Evolutionary conservation across 768 basidiomycete species (phyloP), one percentile per base, ranked within the genome.

Genomic region (Panaeolus papilionaceus): DNA sequence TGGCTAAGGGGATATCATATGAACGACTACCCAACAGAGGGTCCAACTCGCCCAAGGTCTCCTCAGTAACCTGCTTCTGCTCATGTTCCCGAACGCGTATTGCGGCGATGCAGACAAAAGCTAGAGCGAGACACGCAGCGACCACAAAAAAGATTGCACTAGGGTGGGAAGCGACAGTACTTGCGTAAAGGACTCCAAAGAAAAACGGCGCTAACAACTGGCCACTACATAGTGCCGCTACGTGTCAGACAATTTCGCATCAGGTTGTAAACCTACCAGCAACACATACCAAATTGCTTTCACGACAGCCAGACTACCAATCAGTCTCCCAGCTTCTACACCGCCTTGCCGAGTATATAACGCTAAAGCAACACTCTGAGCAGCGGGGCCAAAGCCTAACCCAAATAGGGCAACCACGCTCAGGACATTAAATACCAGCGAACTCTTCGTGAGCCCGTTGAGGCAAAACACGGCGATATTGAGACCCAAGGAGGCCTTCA

Each of bases 251-350:
- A 14, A 10, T 33, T 33, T 33, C 2, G 39, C 9, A 40, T 10
- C 9, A 40, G 9, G 39, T 16, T 16, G 18, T 18, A 44, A 44
- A 44, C 14, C 10, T 33, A 23, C 23, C 23, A 11, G 18, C 14
- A 16, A 44, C 14, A 44, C 16, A 12, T 16, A 90, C 88, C 88
- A 82, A 10, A 94, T 73, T 5, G 91, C 88, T 68, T 91, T 86
- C 4, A 94, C 70, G 28, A 96, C 92, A 66, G 89, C 88, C 67
- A 96, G 70, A 2, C 89, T 93, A 14, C 94, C 95, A 72, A 95
- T 95, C 18, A 98, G 81, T 71, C 81, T 83, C 2, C 94, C 95
- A 16, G 83, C 80, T 72, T 95, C 92, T 11, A 81, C 82, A 2
- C 88, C 86, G 1, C 85, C 85, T 20, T 81, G 79, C 18, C 77